phyloP scores from a whole-genome alignment of 768 basidiomycete species.

The Tricholoma hemisulphureum region DNA sequence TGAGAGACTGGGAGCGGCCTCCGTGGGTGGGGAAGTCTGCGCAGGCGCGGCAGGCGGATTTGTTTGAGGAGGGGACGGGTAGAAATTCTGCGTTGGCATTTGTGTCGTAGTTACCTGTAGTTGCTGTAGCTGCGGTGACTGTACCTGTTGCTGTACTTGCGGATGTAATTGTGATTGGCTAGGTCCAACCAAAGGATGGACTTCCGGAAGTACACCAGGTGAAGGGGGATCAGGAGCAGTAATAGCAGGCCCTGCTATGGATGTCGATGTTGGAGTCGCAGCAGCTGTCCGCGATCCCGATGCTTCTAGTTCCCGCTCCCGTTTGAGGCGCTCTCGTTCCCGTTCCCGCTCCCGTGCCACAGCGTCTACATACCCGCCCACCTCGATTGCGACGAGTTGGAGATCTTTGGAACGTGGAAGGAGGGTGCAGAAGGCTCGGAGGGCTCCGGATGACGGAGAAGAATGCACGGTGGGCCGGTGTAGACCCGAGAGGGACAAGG shows the following conservation, averaged over 20 bases:
- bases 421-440: conserved; percentile 49
- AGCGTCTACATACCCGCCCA: conserved; percentile 71
- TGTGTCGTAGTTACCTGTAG: conserved; percentile 8
- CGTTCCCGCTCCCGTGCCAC: conserved; percentile 74
- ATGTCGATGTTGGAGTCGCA: conserved; percentile 15
- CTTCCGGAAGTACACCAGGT: conserved; percentile 8
- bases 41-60: conserved; percentile 28
- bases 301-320: conserved; percentile 54
- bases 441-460: conserved; percentile 27
- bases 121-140: conserved; percentile 9
- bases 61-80: conserved; percentile 63
- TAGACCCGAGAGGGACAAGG: background rate
- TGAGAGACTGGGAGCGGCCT: background rate
- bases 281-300: conserved; percentile 34
- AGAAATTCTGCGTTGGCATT: conserved; percentile 41
- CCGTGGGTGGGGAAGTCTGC: conserved; percentile 6
- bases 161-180: conserved; percentile 19
- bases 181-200: conserved; percentile 8
- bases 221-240: conserved; percentile 8
- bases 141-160: conserved; percentile 28
- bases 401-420: conserved; percentile 51
- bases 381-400: conserved; percentile 54
- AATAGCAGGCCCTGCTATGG: background rate
- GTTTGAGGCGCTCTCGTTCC: conserved; percentile 71
- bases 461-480: conserved; percentile 25